A percentile compares a stretch with the other conserved stretches of the same genome.
phyloP scores from a whole-genome alignment of 768 basidiomycete genomes.

The Kwoniella sp. region DNA sequence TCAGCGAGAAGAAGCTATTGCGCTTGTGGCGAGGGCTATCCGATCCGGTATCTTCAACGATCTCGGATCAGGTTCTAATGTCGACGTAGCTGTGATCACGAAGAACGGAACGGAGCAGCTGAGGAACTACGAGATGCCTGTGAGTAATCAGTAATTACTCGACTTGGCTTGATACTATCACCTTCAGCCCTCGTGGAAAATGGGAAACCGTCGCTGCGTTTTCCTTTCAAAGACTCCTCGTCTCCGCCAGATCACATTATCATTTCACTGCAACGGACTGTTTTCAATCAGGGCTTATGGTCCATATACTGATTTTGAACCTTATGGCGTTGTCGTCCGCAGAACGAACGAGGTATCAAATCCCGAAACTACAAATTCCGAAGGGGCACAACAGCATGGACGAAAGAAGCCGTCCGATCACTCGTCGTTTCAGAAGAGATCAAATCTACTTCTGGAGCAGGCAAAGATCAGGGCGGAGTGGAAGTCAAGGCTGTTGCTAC shows the following conservation, averaged over 20 bases:
- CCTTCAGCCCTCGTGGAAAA: too few species aligned
- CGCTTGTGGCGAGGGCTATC: constrained; percentile 80
- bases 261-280: too few species aligned
- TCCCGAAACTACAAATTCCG: constrained; percentile 64
- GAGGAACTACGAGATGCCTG: constrained; percentile 87
- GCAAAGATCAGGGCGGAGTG: constrained; percentile 42
- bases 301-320: background rate
- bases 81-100: constrained; percentile 95
- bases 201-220: too few species aligned
- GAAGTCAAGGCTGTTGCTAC: constrained; percentile 27
- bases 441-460: constrained; percentile 52
- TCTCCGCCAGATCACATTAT: too few species aligned
- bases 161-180: too few species aligned
- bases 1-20: constrained; percentile 77
- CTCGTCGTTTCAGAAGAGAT: constrained; percentile 74
- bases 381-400: constrained; percentile 85
- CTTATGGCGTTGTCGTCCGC: background rate
- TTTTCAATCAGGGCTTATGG: background rate
- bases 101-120: constrained; percentile 84
- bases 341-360: constrained; percentile 56
- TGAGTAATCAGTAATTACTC: constrained; percentile 30
- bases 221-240: too few species aligned
- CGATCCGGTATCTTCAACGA: constrained; percentile 99
- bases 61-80: constrained; percentile 96
- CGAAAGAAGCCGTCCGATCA: constrained; percentile 72